Percentiles rank a stretch among this genome's conserved stretches.
These are phyloP conservation scores for Salvia splendens DNA, from an alignment of 257 asterid species.

Conservation along the genomic window DNA sequence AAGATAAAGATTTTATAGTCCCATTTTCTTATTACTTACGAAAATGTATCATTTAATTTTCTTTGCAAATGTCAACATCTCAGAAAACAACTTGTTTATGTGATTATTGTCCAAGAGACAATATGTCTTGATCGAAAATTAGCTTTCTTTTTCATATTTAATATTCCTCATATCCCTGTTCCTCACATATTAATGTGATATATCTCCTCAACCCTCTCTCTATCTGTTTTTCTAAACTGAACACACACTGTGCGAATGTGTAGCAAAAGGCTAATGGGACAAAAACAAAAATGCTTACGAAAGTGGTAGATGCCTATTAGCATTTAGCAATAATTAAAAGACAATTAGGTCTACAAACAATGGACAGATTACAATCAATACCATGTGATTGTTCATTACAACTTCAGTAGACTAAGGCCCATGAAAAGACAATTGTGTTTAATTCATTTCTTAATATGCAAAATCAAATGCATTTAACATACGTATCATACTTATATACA, in stretches of 20 bases:
- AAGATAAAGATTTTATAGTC: too few relatives aligned
- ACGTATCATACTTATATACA: too few relatives aligned
- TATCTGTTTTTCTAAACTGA: too few relatives aligned
- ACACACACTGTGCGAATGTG: too few relatives aligned
- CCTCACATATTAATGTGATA: neutral
- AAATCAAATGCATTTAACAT: too few relatives aligned
- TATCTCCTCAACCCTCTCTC: too few relatives aligned
- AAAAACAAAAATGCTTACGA: constrained; percentile 8
- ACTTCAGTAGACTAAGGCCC: constrained; percentile 4
- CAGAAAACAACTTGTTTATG: neutral
- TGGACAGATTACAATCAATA: constrained; percentile 4
- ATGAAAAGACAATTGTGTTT: constrained; percentile 20
- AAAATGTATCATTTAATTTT: too few relatives aligned
- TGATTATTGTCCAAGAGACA: constrained; percentile 16
- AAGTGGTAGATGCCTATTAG: constrained; percentile 23
- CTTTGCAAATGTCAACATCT: constrained; percentile 2
- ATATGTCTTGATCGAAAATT: constrained; percentile 1
- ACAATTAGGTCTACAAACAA: constrained; percentile 10
- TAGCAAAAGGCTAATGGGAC: neutral
- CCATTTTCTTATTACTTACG: too few relatives aligned
- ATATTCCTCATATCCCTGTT: neutral
- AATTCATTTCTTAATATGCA: neutral
- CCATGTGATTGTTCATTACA: constrained; percentile 27
- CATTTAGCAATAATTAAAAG: constrained; percentile 27
- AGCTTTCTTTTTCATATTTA: neutral